Evolutionary conservation across 2,329 filamentous ascomycete genomes (phyloP).

Genomic region (Daldinia eschscholtzii): DNA sequence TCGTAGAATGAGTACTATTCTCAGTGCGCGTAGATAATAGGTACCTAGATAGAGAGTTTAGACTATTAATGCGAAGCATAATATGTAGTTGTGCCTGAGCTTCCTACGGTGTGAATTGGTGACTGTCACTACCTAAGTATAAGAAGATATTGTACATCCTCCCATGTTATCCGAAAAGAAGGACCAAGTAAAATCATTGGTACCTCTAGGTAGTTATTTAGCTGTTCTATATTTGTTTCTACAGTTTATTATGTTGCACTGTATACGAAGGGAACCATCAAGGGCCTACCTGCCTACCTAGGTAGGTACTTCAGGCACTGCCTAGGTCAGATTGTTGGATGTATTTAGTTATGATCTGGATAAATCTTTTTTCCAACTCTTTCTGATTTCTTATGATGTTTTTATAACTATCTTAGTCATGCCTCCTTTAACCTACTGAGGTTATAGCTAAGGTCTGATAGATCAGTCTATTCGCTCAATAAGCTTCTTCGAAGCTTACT

Average conservation of each 20-base stretch:
- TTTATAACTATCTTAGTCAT: too few species aligned
- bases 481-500: neutral
- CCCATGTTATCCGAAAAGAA: too few species aligned
- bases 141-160: too few species aligned
- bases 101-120: neutral
- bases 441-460: neutral
- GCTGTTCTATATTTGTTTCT: too few species aligned
- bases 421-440: neutral
- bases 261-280: too few species aligned
- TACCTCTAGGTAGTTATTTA: too few species aligned
- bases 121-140: neutral
- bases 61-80: neutral
- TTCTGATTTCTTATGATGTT: neutral
- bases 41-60: neutral
- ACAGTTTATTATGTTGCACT: too few species aligned
- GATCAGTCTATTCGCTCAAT: neutral
- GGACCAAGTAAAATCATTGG: neutral
- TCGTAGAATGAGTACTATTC: constrained; percentile 35
- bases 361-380: neutral
- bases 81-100: neutral
- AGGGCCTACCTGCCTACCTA: too few species aligned
- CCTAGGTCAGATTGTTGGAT: too few species aligned
- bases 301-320: too few species aligned
- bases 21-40: constrained; percentile 20
- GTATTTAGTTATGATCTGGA: too few species aligned